Base-by-base conservation (phyloP, 75 land plant genomes). In the Pseudotsuga menziesii region DNA sequence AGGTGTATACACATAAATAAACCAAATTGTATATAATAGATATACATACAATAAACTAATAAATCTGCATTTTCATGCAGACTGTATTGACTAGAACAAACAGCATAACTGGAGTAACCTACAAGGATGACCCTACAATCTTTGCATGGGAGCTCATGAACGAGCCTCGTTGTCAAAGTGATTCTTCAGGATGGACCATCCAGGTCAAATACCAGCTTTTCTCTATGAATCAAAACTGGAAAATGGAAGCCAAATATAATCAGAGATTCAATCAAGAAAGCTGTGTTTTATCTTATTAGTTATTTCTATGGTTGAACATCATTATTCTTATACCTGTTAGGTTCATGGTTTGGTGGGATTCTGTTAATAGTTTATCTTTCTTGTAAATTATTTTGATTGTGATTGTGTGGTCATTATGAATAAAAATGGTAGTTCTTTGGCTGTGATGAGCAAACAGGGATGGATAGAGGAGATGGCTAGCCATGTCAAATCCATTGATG, bases 391-490 rank as follows among this genome's bases (percentile, higher is more conserved):
- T 22, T 59, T 8, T 20, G 2, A 20, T n/a, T 15, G 2, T 59
- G 61, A 1, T 17, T 59, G n/a, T 22, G 23, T 22, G 20, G 3
- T 6, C 20, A 22, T 22, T 20, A 22, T 22, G 23, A 59, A 22
- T 59, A 6, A 20, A 59, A 22, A 59, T 22, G 7, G 2, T n/a
- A 9, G 54, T n/a, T 59, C 6, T 17, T 20, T 22, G 9, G 23
- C 0, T 5, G 61, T 17, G n/a, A 59, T 59, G 61, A 77, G 15
- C 6, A 15, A 56, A 4, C 76, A 93, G 95, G 85, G 54, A 25
- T 93, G 95, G 95, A 85, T 93, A 44, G 72, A 79, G 57, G 95
- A 93, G 76, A 93, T 93, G 95, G 87, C 91, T 19, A 72, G 83
- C n/a, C 80, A 82, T 54, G 79, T 91, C 71, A 93, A 93, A 76